Evolutionary conservation across 2,329 filamentous ascomycete genomes (phyloP).

Genomic region (Rugonectria rugulosa): DNA sequence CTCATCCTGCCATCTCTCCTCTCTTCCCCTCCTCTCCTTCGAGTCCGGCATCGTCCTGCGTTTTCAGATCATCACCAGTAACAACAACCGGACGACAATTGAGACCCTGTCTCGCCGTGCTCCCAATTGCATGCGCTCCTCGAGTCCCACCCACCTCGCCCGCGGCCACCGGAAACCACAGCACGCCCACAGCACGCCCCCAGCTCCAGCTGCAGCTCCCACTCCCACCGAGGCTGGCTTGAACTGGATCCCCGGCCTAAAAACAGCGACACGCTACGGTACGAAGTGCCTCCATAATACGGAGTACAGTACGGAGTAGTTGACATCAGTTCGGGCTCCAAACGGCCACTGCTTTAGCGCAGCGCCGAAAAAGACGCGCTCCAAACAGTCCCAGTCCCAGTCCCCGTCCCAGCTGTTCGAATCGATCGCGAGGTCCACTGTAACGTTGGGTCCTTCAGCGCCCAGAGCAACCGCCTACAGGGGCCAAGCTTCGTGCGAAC

Average conservation of each 20-base stretch:
- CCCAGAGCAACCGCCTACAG: slow-evolving; percentile 8
- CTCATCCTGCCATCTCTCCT: too few species aligned
- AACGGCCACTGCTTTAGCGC: slow-evolving; percentile 9
- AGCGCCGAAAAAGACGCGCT: slow-evolving; percentile 3
- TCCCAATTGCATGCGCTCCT: too few species aligned
- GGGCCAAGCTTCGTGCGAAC: neutral
- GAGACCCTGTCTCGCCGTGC: too few species aligned
- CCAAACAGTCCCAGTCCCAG: neutral
- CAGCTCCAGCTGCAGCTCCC: neutral
- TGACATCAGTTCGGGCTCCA: neutral
- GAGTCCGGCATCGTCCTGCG: too few species aligned
- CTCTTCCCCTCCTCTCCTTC: too few species aligned
- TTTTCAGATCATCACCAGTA: too few species aligned
- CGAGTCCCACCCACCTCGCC: too few species aligned
- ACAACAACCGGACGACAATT: too few species aligned
- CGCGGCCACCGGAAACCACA: neutral
- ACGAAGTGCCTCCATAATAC: too few species aligned
- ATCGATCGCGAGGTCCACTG: slow-evolving; percentile 9
- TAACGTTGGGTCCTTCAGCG: slow-evolving; percentile 10
- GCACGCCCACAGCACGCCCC: neutral
- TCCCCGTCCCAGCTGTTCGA: neutral
- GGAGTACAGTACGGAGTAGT: neutral
- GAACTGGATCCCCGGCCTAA: neutral
- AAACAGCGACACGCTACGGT: neutral
- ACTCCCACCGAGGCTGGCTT: slow-evolving; percentile 4